Conservation (phyloP, 345 rosid species). For the Cochlearia excelsa region DNA sequence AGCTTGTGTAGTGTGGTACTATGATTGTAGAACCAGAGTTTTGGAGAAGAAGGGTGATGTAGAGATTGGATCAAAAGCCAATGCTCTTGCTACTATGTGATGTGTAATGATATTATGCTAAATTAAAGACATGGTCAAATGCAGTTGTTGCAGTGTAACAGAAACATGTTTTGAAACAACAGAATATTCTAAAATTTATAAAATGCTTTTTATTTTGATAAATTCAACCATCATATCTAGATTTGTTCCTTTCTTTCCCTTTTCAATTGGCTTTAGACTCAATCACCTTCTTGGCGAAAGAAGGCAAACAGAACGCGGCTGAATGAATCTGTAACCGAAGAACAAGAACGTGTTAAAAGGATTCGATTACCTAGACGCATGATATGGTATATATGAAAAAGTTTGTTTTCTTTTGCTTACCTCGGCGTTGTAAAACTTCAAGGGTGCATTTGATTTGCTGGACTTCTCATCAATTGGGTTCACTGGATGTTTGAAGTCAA, state of each 20-base stretch:
- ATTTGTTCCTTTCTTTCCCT: neutral
- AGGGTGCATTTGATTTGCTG: neutral
- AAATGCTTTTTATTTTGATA: conserved; percentile 23
- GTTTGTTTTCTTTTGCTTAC: neutral
- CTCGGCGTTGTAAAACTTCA: neutral
- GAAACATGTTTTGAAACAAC: conserved; percentile 27
- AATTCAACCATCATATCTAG: conserved; percentile 8
- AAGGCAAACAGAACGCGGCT: neutral
- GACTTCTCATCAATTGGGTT: neutral
- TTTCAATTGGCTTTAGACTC: neutral
- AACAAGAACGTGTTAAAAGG: neutral
- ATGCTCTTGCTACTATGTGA: neutral
- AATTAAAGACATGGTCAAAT: conserved; percentile 6
- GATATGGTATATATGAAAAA: too few relatives aligned
- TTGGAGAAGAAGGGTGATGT: conserved; percentile 36
- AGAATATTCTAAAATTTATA: conserved; percentile 18
- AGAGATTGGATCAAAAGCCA: conserved; percentile 34
- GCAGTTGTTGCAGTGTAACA: conserved; percentile 16
- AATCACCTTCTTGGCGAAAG: neutral
- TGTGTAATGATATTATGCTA: conserved; percentile 14
- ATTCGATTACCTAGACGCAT: too few relatives aligned
- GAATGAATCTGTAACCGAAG: neutral
- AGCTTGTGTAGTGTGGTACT: conserved; percentile 41
- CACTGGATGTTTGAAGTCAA: neutral
- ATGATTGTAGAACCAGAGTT: conserved; percentile 34